Base-by-base conservation (phyloP, 2,329 filamentous ascomycete species). In the Sarocladium brachiariae region DNA sequence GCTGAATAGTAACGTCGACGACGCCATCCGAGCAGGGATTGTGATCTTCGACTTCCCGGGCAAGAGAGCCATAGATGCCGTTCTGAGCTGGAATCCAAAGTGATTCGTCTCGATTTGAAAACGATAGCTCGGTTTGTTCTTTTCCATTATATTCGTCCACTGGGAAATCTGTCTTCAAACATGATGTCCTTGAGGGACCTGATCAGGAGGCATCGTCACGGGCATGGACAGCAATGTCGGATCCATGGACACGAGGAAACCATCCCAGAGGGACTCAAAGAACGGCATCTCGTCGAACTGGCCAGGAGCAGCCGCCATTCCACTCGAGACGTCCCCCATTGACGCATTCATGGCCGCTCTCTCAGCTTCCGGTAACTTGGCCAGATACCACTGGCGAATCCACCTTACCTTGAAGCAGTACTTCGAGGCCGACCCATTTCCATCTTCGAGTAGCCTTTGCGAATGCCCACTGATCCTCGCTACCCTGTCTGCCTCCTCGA, bases 31-130 rank as follows among this genome's bases (percentile, higher is more conserved):
- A 21, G 67, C 70, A 1, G 74, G 74, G 10, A 61, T 77, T 8
- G 64, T 77, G 31, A 76, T 77, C 55, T 63, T 72, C 2, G 74
- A 77, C 52, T 77, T 77, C 45, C 73, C 73, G 0, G 74, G 74
- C 2, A 61, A 59, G 54, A 63, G 61, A 43, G 61, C 73, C 25
- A 65, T 77, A 33, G 64, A 72, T 24, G 65, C 62, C 19, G 64
- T 77, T 9, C 52, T 77, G 49, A 59, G 55, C 31, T 68, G 70
- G 60, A 76, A 76, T 53, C 56, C 56, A 19, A 30, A 33, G 16
- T 47, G 27, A 47, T 41, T 8, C 10, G 59, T 59, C 49, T 48
- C 66, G 53, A 13, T 30, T 13, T 13, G 27, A 7, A 7, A 13
- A 30, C 27, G 27, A 13, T 30, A 13, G n/a, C n/a, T n/a, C n/a